Evolutionary conservation across 139 green algal genomes (phyloP).

Genomic region (Coccomyxa sp.): DNA sequence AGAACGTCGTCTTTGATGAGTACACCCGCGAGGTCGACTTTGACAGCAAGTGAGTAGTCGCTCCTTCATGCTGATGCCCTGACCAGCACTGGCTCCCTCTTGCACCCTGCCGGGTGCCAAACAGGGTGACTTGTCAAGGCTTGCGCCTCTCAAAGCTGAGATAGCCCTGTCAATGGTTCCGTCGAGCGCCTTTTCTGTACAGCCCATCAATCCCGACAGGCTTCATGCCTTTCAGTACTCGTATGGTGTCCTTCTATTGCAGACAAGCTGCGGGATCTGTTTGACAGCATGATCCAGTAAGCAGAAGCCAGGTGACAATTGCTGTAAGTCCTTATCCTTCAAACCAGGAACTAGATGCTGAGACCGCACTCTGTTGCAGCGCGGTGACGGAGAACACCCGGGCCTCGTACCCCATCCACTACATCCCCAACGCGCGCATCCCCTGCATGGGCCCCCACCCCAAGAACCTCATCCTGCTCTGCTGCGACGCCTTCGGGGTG

Average conservation of each 20-base stretch:
- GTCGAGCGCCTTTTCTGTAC: no score
- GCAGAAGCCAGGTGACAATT: no score
- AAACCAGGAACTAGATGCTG: no score
- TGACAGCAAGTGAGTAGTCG: conserved; percentile 34
- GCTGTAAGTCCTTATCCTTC: no score
- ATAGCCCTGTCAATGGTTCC: no score
- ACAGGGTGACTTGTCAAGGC: background rate
- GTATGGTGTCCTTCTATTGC: background rate
- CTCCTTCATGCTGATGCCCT: no score
- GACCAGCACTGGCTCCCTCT: no score
- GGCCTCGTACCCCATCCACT: conserved; percentile 92
- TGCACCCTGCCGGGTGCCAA: background rate
- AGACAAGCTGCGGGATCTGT: no score
- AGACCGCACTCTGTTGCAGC: no score
- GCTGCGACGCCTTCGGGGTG: conserved; percentile 93
- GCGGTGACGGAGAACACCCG: conserved; percentile 91
- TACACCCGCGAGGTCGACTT: conserved; percentile 65
- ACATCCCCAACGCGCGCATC: conserved; percentile 90
- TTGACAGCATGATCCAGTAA: no score
- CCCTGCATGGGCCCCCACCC: conserved; percentile 86
- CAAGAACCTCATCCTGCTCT: conserved; percentile 86
- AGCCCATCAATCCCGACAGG: background rate
- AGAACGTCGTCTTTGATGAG: conserved; percentile 90
- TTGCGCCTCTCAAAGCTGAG: no score
- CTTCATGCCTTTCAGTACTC: background rate